Conservation (phyloP, 1,284 basidiomycete species). For the Nidula niveotomentosa region DNA sequence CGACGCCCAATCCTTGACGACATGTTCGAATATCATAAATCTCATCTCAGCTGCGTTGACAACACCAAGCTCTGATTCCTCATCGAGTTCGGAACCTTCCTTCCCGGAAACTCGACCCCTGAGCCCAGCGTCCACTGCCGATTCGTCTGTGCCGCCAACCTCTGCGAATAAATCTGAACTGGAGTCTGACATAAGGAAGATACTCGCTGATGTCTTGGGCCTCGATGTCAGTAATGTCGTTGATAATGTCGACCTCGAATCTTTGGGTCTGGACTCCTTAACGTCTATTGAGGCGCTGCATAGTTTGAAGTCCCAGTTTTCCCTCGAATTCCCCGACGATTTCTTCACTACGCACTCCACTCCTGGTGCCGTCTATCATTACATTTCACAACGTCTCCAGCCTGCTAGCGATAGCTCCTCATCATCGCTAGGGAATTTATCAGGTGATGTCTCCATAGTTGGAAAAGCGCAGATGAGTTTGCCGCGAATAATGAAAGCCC, state of each 20-base stretch:
- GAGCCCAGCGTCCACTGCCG: neutral
- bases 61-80: neutral
- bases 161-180: neutral
- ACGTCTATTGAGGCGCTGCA: neutral
- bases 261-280: neutral
- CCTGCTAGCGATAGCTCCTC: neutral
- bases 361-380: neutral
- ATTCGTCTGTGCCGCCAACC: neutral
- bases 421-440: neutral
- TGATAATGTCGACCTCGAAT: neutral
- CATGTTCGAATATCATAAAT: conserved; percentile 16
- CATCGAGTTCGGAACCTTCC: neutral
- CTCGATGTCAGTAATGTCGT: conserved; percentile 2
- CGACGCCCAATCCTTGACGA: conserved; percentile 29
- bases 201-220: conserved; percentile 7
- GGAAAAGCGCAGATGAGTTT: neutral
- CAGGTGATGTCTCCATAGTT: neutral
- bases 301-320: neutral
- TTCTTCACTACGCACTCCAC: neutral
- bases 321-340: neutral
- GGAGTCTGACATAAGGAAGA: conserved; percentile 4
- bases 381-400: neutral
- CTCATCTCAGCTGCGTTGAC: neutral
- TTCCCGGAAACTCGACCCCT: neutral
- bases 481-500: conserved; percentile 9